Base-by-base conservation (phyloP, 1,284 basidiomycete species). In the Ceratobasidium papillatum region DNA sequence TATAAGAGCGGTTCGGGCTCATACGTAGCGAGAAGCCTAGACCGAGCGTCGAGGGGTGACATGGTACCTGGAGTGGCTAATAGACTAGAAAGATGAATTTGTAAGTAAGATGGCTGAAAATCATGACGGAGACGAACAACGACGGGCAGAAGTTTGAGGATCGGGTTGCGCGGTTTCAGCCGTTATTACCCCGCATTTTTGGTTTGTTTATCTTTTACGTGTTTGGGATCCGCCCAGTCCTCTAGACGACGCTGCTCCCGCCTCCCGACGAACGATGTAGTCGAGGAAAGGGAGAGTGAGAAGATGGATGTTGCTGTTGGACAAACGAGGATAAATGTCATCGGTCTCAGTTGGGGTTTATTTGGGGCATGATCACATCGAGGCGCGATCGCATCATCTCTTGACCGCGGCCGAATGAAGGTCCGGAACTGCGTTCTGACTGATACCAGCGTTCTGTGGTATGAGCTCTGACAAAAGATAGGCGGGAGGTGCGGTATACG, bases 81-180 rank as follows among this genome's bases (percentile, higher is more conserved):
- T n/a, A n/a, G n/a, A 17, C 45, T 47, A 9, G 45, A 47, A 9
- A 47, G 45, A 47, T 47, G 45, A 9, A 47, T 47, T 47, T 47
- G 45, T 47, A 47, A 3, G 45, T 9, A 47, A 17, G 9, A 11
- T 47, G 45, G 45, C 45, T 47, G 45, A 47, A 58, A 58, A 34
- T 36, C 30, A 32, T 2, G 56, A 51, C 30, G 14, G 56, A 36
- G 14, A 25, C 56, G 30, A 34, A 32, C 17, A 34, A 3, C 3
- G 19, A 17, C 45, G 45, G 45, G 8, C 19, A 47, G 45, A 58
- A 34, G 17, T 58, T 32, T 58, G 30, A 34, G 34, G 30, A 14
- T 58, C 34, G 19, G 32, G 59, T 62, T 62, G 59, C 59, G 59
- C 59, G n/a, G 59, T 62, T 62, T 62, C 38, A 62, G 59, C 59